phyloP scores from a whole-genome alignment of 495 filamentous ascomycete genomes.

The Terfezia boudieri region DNA sequence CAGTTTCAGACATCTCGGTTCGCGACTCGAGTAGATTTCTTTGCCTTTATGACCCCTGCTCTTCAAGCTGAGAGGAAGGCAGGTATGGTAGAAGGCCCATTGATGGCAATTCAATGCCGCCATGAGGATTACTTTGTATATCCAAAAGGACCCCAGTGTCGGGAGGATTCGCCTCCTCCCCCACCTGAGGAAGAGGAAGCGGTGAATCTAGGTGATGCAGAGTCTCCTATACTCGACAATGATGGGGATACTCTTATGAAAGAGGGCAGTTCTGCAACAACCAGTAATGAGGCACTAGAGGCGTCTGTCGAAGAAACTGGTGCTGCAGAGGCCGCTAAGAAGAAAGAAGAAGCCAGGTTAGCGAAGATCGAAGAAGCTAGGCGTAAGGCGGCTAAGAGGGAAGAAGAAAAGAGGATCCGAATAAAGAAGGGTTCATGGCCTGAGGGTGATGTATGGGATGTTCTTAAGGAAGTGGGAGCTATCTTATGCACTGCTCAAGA shows the following conservation, averaged over 20 bases:
- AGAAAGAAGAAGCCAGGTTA: not conserved
- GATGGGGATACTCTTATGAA: not conserved
- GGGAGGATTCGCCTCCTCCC: not conserved
- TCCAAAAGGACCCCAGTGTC: constrained; percentile 3
- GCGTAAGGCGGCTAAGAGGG: not conserved
- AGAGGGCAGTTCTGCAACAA: not conserved
- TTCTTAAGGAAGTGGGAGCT: constrained; percentile 13
- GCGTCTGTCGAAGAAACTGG: not conserved
- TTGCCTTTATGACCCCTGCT: constrained; percentile 13
- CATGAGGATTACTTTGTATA: constrained; percentile 14
- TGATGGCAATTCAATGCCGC: constrained; percentile 17
- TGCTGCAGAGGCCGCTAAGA: not conserved
- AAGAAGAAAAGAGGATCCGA: constrained; percentile 1
- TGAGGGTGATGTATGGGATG: constrained; percentile 1
- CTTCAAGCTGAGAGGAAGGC: constrained; percentile 14
- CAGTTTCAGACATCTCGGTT: constrained; percentile 14
- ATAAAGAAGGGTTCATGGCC: constrained; percentile 5
- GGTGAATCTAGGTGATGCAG: not conserved
- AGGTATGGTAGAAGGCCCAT: constrained; percentile 16
- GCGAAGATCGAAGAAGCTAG: constrained; percentile 1
- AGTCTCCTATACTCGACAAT: not conserved
- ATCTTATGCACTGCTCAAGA: constrained; percentile 14
- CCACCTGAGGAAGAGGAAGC: not conserved
- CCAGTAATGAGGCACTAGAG: not conserved
- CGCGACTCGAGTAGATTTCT: constrained; percentile 14